phyloP scores from a whole-genome alignment of 306 rosid species.

The Quercus dentata region DNA sequence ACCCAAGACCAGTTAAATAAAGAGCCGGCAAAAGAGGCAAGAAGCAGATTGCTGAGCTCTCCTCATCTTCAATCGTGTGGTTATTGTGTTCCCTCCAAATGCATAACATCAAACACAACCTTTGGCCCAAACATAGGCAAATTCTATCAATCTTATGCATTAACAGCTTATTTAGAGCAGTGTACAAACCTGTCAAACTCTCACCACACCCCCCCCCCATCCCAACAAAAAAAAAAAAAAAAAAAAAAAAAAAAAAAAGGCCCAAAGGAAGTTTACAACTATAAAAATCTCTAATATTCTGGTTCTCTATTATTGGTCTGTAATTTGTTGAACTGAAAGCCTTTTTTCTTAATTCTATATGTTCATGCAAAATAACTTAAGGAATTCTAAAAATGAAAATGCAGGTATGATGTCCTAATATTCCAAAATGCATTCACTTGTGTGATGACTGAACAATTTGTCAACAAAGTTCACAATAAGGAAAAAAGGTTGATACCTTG shows the following conservation, averaged over 20 bases:
- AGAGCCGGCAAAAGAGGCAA: too few species aligned
- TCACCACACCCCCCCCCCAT: too few species aligned
- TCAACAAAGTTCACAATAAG: background rate
- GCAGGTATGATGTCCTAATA: background rate
- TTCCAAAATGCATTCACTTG: background rate
- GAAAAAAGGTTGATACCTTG: constrained; percentile 48
- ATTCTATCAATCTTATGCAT: background rate
- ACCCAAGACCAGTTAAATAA: too few species aligned
- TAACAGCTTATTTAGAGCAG: background rate
- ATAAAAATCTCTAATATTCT: background rate
- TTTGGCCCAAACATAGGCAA: background rate
- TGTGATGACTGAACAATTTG: background rate
- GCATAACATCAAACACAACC: too few species aligned
- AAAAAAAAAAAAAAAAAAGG: too few species aligned
- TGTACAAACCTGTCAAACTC: background rate
- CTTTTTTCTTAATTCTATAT: background rate
- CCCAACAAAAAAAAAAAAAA: too few species aligned
- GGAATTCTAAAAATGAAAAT: background rate
- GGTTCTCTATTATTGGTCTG: background rate
- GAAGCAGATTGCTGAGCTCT: too few species aligned
- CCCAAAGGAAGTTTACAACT: background rate
- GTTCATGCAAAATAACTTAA: background rate
- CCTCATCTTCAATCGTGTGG: too few species aligned
- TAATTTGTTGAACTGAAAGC: background rate
- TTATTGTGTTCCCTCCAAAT: too few species aligned